phyloP scores from a whole-genome alignment of 805 yeast species.

The Yarrowia sp. region DNA sequence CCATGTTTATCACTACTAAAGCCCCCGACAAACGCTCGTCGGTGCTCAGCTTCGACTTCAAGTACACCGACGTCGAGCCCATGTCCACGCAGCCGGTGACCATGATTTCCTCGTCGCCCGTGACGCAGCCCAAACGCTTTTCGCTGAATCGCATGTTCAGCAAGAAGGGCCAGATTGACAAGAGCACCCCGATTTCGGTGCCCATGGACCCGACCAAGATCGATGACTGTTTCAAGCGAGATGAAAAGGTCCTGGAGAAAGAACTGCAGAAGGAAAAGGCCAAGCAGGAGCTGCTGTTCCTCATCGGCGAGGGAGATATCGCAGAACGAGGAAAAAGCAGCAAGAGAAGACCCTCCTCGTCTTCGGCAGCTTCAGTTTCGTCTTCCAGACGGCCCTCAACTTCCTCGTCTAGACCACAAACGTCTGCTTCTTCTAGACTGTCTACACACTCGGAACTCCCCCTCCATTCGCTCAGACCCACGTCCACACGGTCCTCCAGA shows the following conservation, averaged over 20 bases:
- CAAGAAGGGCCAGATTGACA: conserved; percentile 9
- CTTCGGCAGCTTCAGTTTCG: background rate
- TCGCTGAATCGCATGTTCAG: conserved; percentile 20
- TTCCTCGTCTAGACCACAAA: background rate
- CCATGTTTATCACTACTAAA: conserved; percentile 32
- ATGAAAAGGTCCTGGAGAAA: background rate
- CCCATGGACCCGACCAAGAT: conserved; percentile 20
- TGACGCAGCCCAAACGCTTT: conserved; percentile 6
- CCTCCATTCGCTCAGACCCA: conserved; percentile 1
- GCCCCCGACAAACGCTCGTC: conserved; percentile 26
- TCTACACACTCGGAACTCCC: conserved; percentile 13
- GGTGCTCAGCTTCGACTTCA: conserved; percentile 22
- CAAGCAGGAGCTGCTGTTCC: conserved; percentile 24
- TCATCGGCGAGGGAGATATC: conserved; percentile 21
- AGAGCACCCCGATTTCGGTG: conserved; percentile 6
- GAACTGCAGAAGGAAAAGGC: conserved; percentile 14
- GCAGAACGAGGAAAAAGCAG: background rate
- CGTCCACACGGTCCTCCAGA: background rate
- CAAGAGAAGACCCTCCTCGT: background rate
- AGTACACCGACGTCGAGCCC: conserved; percentile 35
- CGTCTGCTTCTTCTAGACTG: background rate
- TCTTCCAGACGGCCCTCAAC: conserved; percentile 3
- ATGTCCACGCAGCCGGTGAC: conserved; percentile 30
- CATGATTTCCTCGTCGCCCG: conserved; percentile 20
- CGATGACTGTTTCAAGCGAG: conserved; percentile 26